These are phyloP conservation scores for Rusavskia elegans DNA, from an alignment of 495 filamentous ascomycete genomes.

Conservation along the genomic window DNA sequence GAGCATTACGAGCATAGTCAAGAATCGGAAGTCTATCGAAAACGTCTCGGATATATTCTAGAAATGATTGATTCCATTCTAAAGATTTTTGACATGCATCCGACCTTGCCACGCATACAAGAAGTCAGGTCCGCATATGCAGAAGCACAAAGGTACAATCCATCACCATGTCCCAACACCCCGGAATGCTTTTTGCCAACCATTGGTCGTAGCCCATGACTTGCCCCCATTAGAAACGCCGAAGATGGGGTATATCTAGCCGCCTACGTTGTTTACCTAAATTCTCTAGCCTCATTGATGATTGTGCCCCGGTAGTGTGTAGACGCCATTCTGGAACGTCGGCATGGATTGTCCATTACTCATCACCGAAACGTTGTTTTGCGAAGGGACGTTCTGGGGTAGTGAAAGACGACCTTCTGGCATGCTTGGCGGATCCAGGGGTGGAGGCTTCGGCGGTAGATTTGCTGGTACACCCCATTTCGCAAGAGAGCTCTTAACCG, in stretches of 20 bases:
- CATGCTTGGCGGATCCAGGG: slow-evolving; percentile 29
- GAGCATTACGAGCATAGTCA: too few species aligned
- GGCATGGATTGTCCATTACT: slow-evolving; percentile 13
- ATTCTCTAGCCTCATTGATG: neutral
- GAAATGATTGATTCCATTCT: neutral
- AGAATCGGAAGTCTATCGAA: too few species aligned
- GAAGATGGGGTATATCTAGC: neutral
- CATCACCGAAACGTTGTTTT: slow-evolving; percentile 6
- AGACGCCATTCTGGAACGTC: slow-evolving; percentile 12
- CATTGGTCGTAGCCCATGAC: neutral
- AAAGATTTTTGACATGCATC: neutral
- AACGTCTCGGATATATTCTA: too few species aligned
- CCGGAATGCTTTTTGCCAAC: neutral
- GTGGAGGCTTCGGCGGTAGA: slow-evolving; percentile 38
- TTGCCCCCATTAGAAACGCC: neutral
- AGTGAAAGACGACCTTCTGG: slow-evolving; percentile 11
- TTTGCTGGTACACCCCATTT: slow-evolving; percentile 42
- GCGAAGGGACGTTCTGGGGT: slow-evolving; percentile 12
- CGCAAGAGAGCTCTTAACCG: slow-evolving; percentile 12
- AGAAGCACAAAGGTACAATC: neutral
- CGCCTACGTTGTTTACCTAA: neutral
- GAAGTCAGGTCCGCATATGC: neutral
- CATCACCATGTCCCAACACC: neutral
- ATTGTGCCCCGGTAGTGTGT: slow-evolving; percentile 6
- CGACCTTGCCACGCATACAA: neutral